Evolutionary conservation across 148 eudicot genomes (phyloP).

Genomic region (Vaccinium macrocarpon): DNA sequence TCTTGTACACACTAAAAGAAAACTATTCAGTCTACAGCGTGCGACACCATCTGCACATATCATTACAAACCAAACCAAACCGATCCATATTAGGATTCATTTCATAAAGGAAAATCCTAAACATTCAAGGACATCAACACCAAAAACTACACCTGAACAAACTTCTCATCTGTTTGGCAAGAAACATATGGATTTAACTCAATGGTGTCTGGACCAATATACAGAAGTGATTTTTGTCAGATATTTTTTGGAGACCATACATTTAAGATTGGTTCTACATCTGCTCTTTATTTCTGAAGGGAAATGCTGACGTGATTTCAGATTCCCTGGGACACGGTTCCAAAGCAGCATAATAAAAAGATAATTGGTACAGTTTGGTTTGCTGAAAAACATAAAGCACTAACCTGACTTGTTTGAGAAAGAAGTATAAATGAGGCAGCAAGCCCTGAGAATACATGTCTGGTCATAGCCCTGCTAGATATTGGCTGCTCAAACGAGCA

Average conservation of each 20-base stretch:
- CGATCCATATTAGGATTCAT: not conserved
- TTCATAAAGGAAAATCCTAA: not conserved
- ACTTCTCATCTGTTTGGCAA: not conserved
- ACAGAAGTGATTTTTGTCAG: not conserved
- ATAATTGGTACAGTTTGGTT: not conserved
- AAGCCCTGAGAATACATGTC: constrained; percentile 62
- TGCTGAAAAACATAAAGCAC: constrained; percentile 24
- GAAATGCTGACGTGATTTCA: not conserved
- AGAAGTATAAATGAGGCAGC: constrained; percentile 63
- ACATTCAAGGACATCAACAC: not conserved
- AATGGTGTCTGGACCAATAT: not conserved
- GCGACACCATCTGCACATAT: not conserved
- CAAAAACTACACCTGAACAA: not conserved
- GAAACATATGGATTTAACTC: not conserved
- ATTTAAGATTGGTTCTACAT: not conserved
- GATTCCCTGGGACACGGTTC: not conserved
- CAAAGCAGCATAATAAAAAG: not conserved
- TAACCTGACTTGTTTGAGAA: constrained; percentile 68
- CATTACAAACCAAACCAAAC: not conserved
- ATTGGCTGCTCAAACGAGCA: constrained; percentile 42
- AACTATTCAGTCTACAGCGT: not conserved
- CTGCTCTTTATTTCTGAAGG: not conserved
- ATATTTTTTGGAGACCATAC: not conserved
- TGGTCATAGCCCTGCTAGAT: constrained; percentile 36
- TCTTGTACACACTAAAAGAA: not conserved